phyloP scores from a whole-genome alignment of 2,329 filamentous ascomycete genomes.

The Alternaria triticimaculans region DNA sequence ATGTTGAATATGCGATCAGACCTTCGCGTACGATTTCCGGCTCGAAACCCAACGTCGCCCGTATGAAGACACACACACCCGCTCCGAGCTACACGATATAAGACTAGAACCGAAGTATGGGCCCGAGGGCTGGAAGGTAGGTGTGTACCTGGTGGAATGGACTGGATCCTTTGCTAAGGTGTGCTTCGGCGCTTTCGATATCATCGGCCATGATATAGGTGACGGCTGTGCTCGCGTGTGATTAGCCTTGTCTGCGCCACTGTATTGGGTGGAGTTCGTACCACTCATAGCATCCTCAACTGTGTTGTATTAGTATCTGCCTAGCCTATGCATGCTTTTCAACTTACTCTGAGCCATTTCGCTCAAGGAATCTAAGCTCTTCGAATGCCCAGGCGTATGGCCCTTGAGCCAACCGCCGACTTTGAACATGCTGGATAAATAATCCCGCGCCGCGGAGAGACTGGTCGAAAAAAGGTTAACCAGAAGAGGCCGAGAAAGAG shows the following conservation, averaged over 20 bases:
- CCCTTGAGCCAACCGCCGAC: slow-evolving; percentile 51
- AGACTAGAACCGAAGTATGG: slow-evolving; percentile 14
- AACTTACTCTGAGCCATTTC: slow-evolving; percentile 63
- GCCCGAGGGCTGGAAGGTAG: background rate
- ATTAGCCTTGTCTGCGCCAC: slow-evolving; percentile 26
- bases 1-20: slow-evolving; percentile 32
- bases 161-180: slow-evolving; percentile 68
- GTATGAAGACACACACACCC: slow-evolving; percentile 82
- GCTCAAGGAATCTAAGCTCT: slow-evolving; percentile 63
- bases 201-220: slow-evolving; percentile 87
- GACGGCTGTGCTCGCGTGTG: slow-evolving; percentile 58
- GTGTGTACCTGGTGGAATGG: slow-evolving; percentile 76
- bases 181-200: slow-evolving; percentile 79
- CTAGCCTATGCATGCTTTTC: background rate
- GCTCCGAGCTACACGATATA: slow-evolving; percentile 67
- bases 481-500: background rate
- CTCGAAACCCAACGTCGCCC: slow-evolving; percentile 87
- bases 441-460: background rate
- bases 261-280: slow-evolving; percentile 25
- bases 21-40: slow-evolving; percentile 86
- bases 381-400: slow-evolving; percentile 53
- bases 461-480: background rate
- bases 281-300: slow-evolving; percentile 58
- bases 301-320: slow-evolving; percentile 32
- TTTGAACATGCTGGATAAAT: slow-evolving; percentile 34